Evolutionary conservation across 441 rosid species (phyloP).

Genomic region (Hura crepitans): DNA sequence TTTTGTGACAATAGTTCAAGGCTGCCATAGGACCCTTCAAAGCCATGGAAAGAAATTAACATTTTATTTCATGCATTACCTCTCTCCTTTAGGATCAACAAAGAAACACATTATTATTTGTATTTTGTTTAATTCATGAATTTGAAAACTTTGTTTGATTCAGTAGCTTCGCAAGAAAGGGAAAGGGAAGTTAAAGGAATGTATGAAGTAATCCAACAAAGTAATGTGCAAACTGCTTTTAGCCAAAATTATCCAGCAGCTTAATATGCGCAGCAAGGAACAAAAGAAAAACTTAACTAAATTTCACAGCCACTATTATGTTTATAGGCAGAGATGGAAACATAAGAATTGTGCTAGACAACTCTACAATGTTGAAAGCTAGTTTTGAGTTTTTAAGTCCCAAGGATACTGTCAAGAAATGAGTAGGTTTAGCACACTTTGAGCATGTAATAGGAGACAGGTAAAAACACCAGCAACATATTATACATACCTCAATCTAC

Average conservation of each 20-base stretch:
- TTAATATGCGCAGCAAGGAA: background rate
- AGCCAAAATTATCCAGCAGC: background rate
- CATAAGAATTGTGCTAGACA: background rate
- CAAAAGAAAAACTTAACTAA: background rate
- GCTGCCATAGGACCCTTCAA: background rate
- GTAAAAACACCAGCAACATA: background rate
- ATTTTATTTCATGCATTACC: background rate
- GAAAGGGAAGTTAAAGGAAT: background rate
- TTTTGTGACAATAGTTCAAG: background rate
- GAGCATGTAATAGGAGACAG: background rate
- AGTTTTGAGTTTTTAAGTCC: background rate
- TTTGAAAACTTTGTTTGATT: background rate
- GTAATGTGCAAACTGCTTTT: background rate
- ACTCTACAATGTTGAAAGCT: background rate
- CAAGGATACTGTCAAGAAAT: background rate
- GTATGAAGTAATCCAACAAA: background rate
- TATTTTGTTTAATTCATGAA: background rate
- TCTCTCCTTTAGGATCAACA: background rate
- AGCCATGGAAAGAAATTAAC: background rate
- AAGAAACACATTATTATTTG: background rate
- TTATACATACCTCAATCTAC: background rate
- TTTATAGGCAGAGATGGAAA: background rate
- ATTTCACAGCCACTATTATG: background rate
- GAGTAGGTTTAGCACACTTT: background rate
- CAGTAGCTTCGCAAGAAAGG: background rate